Evolutionary conservation across 1,139 yeast species (phyloP).

Genomic region (Debaryomyces udenii): DNA sequence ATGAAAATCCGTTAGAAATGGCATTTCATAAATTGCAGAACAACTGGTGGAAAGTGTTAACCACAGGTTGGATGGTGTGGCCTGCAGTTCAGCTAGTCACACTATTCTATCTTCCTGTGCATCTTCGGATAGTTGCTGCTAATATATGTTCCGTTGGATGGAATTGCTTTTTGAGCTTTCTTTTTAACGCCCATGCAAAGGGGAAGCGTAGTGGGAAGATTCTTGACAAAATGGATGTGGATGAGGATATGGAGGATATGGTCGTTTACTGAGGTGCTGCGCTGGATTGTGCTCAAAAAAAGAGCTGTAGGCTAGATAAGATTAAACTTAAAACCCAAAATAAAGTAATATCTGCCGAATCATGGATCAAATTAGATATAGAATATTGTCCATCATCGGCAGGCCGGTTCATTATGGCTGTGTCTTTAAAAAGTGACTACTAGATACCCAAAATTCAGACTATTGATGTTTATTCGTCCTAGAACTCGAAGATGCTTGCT

Average conservation of each 20-base stretch:
- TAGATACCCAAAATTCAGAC: too few species aligned
- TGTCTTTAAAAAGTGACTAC: too few species aligned
- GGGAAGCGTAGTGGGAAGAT: slow-evolving; percentile 22
- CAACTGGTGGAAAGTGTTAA: slow-evolving; percentile 49
- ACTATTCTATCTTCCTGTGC: slow-evolving; percentile 44
- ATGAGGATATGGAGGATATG: slow-evolving; percentile 31
- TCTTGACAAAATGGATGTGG: slow-evolving; percentile 46
- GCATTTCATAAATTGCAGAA: slow-evolving; percentile 37
- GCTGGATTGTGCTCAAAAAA: too few species aligned
- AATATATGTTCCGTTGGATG: slow-evolving; percentile 49
- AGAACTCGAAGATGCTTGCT: too few species aligned
- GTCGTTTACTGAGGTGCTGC: too few species aligned
- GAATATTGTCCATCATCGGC: too few species aligned
- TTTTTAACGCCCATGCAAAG: slow-evolving; percentile 46
- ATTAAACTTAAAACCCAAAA: too few species aligned
- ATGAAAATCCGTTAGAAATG: slow-evolving; percentile 38
- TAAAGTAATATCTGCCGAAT: too few species aligned
- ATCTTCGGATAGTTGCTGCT: slow-evolving; percentile 41
- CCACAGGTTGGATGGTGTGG: slow-evolving; percentile 50
- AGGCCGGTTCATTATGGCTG: too few species aligned
- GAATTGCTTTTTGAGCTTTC: slow-evolving; percentile 49
- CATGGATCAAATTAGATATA: too few species aligned
- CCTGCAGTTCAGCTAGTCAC: slow-evolving; percentile 45
- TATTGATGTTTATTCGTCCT: too few species aligned
- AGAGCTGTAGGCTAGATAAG: too few species aligned